Evolutionary conservation across 345 rosid genomes (phyloP), one percentile per base, ranked within the genome.

Genomic region (Gossypium turneri): DNA sequence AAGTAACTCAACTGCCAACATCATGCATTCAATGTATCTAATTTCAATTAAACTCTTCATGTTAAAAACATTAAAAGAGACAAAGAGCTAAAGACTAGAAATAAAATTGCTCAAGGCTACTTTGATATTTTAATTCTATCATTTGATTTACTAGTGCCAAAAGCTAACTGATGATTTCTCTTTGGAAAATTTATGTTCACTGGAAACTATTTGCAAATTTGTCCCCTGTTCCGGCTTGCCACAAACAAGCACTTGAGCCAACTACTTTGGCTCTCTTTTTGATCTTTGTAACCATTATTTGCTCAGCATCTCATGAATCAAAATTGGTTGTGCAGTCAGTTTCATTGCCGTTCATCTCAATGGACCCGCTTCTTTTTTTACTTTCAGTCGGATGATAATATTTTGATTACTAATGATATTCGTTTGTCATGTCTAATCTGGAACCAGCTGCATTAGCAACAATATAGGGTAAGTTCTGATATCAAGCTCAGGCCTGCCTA

Each of bases 1-100:
- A 34, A 34, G 41, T 34, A 34, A 34, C 41, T 5, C 41, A 34
- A 4, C 41, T 34, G 41, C 41, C 41, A 17, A 51, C 44, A 69
- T 69, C 17, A 51, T 52, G 16, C 73, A 52, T 69, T 69, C 45
- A 69, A 10, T 69, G 73, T 11, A 69, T 69, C 73, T 52, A 27
- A 16, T 62, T 27, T 29, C 45, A 51, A 17, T 69, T 25, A 17
- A 51, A 10, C 24, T 27, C 13, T 69, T 69, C 24, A 51, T 29
- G 16, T 52, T 69, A 69, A 27, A 34, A 67, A 7, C 12, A 19
- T 45, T 44, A 15, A 50, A 69, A 17, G 73, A 9, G 60, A 52
- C 45, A 16, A 62, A 70, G 61, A 52, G 73, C 45, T 52, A 34
- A 70, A 70, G 17, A 60, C 29, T 52, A 29, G 25, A n/a, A 70